These are phyloP conservation scores for Trichoderma lentiforme DNA, from an alignment of 2,329 filamentous ascomycete genomes.

Conservation along the genomic window DNA sequence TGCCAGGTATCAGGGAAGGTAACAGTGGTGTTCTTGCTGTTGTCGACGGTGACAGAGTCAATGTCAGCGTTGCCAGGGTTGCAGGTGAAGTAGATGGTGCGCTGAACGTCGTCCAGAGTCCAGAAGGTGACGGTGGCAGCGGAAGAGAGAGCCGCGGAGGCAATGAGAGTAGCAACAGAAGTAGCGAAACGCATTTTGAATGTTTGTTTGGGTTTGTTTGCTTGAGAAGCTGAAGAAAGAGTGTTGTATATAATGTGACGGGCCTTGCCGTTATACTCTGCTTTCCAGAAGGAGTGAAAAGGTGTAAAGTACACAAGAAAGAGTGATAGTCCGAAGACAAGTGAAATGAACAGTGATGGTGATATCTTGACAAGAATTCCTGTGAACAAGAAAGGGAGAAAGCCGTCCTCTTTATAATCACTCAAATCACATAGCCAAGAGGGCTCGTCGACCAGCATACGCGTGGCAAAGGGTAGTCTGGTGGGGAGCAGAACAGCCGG, in stretches of 20 bases:
- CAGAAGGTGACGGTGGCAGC: constrained; percentile 55
- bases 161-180: constrained; percentile 42
- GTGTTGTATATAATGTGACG: constrained; percentile 14
- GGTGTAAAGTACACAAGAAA: constrained; percentile 7
- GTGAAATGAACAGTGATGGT: constrained; percentile 15
- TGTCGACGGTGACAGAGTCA: constrained; percentile 39
- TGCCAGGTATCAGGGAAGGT: constrained; percentile 43
- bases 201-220: constrained; percentile 22
- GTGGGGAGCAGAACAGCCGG: background rate
- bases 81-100: constrained; percentile 51
- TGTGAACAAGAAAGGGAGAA: background rate
- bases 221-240: constrained; percentile 11
- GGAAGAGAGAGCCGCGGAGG: constrained; percentile 40
- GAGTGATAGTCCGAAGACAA: constrained; percentile 19
- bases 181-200: constrained; percentile 54
- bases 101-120: constrained; percentile 51
- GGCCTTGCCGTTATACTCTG: constrained; percentile 17
- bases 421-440: background rate
- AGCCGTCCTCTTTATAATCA: constrained; percentile 15
- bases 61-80: constrained; percentile 38
- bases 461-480: constrained; percentile 12
- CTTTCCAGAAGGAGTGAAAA: constrained; percentile 18
- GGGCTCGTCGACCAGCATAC: background rate
- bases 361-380: background rate
- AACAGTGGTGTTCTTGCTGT: constrained; percentile 38